These are phyloP conservation scores for Kurtzmaniella natalensis DNA, from an alignment of 1,139 yeast genomes.

Conservation along the genomic window DNA sequence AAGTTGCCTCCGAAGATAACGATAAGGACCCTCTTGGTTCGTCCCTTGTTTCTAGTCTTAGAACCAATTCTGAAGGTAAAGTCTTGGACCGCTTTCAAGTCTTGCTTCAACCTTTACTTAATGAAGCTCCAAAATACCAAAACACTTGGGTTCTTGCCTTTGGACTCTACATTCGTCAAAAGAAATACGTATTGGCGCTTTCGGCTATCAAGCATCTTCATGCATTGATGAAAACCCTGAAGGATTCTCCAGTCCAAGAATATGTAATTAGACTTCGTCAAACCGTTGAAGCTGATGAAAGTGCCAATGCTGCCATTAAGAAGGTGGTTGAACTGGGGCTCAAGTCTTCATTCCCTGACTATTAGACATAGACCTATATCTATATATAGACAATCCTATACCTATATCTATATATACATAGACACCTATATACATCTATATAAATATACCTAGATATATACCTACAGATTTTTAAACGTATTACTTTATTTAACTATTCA, in stretches of 20 bases:
- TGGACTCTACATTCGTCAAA: slow-evolving; percentile 34
- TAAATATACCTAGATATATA: slow-evolving; percentile 1
- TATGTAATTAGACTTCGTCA: slow-evolving; percentile 23
- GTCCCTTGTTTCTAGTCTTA: slow-evolving; percentile 27
- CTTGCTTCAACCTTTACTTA: slow-evolving; percentile 28
- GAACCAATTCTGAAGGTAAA: slow-evolving; percentile 19
- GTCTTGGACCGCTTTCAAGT: slow-evolving; percentile 28
- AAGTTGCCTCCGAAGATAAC: slow-evolving; percentile 40
- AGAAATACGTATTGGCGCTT: slow-evolving; percentile 45
- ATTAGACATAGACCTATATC: slow-evolving; percentile 5
- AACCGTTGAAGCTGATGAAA: slow-evolving; percentile 21
- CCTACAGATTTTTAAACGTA: slow-evolving; percentile 3
- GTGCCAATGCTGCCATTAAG: slow-evolving; percentile 38
- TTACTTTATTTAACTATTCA: slow-evolving; percentile 26
- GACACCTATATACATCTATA: not conserved
- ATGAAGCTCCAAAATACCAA: slow-evolving; percentile 31
- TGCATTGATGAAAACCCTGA: slow-evolving; percentile 19
- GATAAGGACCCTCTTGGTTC: slow-evolving; percentile 50
- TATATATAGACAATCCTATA: not conserved
- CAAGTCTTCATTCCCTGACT: slow-evolving; percentile 29
- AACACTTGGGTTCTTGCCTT: slow-evolving; percentile 37
- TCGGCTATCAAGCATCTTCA: slow-evolving; percentile 40
- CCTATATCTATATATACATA: slow-evolving; percentile 3
- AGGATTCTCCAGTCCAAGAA: too few relatives aligned
- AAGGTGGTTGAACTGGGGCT: slow-evolving; percentile 45